Evolutionary conservation across 148 eudicot species (phyloP).

Genomic region (Dysphania ambrosioides): DNA sequence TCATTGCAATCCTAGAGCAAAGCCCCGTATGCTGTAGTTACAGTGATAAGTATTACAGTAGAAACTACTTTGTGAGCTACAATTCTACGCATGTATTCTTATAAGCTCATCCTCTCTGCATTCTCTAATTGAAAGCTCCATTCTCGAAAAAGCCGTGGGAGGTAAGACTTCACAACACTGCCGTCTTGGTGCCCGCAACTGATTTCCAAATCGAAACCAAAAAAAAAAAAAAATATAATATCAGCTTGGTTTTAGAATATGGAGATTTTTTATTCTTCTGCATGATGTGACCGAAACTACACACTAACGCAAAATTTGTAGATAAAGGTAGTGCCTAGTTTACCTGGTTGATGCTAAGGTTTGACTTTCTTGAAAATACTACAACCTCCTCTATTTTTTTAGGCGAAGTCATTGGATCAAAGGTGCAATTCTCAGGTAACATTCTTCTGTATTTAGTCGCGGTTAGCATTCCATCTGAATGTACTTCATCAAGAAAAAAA

Average conservation of each 20-base stretch:
- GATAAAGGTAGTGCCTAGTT: too few species aligned
- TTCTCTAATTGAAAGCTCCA: constrained; percentile 54
- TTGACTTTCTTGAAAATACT: constrained; percentile 45
- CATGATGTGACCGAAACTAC: neutral
- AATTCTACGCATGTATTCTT: constrained; percentile 31
- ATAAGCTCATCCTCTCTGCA: constrained; percentile 61
- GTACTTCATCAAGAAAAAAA: constrained; percentile 46
- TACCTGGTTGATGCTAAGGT: constrained; percentile 58
- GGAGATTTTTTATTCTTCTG: too few species aligned
- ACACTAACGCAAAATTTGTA: neutral
- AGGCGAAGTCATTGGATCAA: constrained; percentile 47
- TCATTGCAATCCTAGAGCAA: too few species aligned
- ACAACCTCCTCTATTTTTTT: constrained; percentile 47
- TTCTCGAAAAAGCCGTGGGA: constrained; percentile 21
- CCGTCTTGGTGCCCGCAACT: constrained; percentile 75
- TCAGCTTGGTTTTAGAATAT: neutral
- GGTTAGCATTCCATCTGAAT: constrained; percentile 16
- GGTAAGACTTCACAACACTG: constrained; percentile 66
- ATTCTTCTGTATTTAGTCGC: constrained; percentile 43
- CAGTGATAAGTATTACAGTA: too few species aligned
- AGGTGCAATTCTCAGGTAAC: constrained; percentile 46
- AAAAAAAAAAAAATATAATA: neutral
- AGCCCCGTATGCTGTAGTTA: too few species aligned
- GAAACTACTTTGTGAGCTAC: too few species aligned
- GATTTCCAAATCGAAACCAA: neutral